Conservation (phyloP, 345 rosid genomes). For the Anastatica hierochuntica region DNA sequence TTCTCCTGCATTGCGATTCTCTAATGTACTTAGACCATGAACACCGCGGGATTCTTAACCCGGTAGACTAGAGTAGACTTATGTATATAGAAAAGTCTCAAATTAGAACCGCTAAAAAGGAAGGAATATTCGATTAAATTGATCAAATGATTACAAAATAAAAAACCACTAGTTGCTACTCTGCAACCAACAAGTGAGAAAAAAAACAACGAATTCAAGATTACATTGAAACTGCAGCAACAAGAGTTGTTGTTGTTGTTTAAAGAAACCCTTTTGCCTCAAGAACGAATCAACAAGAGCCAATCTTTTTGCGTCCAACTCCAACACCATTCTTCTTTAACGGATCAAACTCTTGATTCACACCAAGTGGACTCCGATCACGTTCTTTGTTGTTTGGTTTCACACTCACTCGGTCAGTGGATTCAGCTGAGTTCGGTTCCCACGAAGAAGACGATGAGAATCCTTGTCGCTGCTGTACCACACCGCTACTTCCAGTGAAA, state of each 20-base stretch:
- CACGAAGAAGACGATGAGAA: conserved; percentile 42
- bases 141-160: conserved; percentile 1
- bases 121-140: background rate
- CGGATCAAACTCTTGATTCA: conserved; percentile 24
- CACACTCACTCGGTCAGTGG: conserved; percentile 60
- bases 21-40: too few species aligned
- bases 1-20: too few species aligned
- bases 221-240: conserved; percentile 19
- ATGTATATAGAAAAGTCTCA: too few species aligned
- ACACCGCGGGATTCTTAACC: too few species aligned
- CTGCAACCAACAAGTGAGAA: conserved; percentile 10
- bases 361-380: conserved; percentile 36
- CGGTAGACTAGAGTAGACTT: too few species aligned
- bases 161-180: conserved; percentile 1
- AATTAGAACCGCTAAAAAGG: background rate
- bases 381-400: conserved; percentile 39
- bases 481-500: conserved; percentile 34
- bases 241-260: conserved; percentile 19
- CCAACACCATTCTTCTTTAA: conserved; percentile 28
- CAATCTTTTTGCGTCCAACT: conserved; percentile 28
- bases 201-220: background rate
- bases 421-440: conserved; percentile 74
- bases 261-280: background rate
- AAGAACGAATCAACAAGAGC: conserved; percentile 13
- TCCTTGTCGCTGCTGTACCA: conserved; percentile 44